Evolutionary conservation across 345 rosid genomes (phyloP).

Genomic region (Citrus glauca): DNA sequence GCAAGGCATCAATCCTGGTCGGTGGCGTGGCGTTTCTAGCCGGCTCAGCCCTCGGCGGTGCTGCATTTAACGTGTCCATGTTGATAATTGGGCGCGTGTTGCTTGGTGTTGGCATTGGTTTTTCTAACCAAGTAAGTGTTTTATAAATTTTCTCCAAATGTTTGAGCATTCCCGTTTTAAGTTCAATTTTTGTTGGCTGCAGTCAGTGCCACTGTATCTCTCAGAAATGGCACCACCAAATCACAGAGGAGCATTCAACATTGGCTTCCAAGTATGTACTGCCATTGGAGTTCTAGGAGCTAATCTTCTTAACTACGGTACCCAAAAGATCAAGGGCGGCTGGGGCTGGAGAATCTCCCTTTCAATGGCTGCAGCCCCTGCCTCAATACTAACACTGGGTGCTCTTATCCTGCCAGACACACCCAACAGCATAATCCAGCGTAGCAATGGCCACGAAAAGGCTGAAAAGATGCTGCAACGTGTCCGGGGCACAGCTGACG

Average conservation of each 20-base stretch:
- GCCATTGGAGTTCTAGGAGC: slow-evolving; percentile 59
- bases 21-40: slow-evolving; percentile 61
- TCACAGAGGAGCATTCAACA: slow-evolving; percentile 72
- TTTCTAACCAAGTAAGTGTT: slow-evolving; percentile 58
- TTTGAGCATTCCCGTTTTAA: not conserved
- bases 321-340: slow-evolving; percentile 54
- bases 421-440: slow-evolving; percentile 62
- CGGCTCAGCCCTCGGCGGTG: slow-evolving; percentile 57
- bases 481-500: slow-evolving; percentile 50
- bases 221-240: slow-evolving; percentile 82
- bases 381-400: slow-evolving; percentile 55
- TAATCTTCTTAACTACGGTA: slow-evolving; percentile 54
- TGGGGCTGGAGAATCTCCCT: slow-evolving; percentile 82
- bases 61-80: slow-evolving; percentile 51
- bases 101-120: slow-evolving; percentile 73
- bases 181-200: not conserved
- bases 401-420: slow-evolving; percentile 74
- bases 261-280: slow-evolving; percentile 61
- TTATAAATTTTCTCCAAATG: not conserved
- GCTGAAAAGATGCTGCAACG: slow-evolving; percentile 49
- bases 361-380: slow-evolving; percentile 66
- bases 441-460: slow-evolving; percentile 21
- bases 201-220: slow-evolving; percentile 79
- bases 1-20: slow-evolving; percentile 56
- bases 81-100: slow-evolving; percentile 62